phyloP scores from a whole-genome alignment of 129 eudicot genomes.

The Scalesia atractyloides region DNA sequence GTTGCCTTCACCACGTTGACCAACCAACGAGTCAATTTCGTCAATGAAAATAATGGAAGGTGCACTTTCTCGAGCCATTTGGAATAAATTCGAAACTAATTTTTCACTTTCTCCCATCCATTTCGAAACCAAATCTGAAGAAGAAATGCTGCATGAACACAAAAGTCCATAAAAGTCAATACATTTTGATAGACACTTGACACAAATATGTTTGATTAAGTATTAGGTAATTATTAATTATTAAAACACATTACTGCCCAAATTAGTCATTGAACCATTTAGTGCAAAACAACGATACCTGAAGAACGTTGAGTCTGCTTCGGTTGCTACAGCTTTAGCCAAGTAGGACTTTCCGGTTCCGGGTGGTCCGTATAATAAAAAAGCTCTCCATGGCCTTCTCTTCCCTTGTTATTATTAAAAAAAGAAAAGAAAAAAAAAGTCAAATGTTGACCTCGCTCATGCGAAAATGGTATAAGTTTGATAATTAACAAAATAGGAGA shows the following conservation, averaged over 20 bases:
- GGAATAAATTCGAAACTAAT: constrained; percentile 63
- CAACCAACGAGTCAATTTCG: constrained; percentile 70
- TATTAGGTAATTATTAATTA: too few species aligned
- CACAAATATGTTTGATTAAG: constrained; percentile 1
- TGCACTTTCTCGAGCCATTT: constrained; percentile 76
- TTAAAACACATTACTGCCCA: not conserved
- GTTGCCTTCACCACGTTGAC: constrained; percentile 78
- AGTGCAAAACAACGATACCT: constrained; percentile 28
- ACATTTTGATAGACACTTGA: not conserved
- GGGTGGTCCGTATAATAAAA: constrained; percentile 58
- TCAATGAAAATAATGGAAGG: constrained; percentile 72
- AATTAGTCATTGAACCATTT: not conserved
- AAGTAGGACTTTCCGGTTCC: constrained; percentile 70
- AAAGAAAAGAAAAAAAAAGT: too few species aligned
- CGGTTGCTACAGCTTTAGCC: constrained; percentile 69
- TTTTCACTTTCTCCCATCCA: constrained; percentile 89
- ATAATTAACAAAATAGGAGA: not conserved
- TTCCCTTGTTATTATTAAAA: constrained; percentile 37
- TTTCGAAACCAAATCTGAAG: constrained; percentile 71
- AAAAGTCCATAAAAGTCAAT: constrained; percentile 18
- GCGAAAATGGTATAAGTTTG: not conserved
- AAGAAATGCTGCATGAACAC: constrained; percentile 49
- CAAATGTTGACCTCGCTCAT: not conserved
- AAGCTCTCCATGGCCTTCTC: constrained; percentile 71
- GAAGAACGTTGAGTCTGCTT: constrained; percentile 65